phyloP scores from a whole-genome alignment of 306 rosid species.

The Chamaecrista fasciculata region DNA sequence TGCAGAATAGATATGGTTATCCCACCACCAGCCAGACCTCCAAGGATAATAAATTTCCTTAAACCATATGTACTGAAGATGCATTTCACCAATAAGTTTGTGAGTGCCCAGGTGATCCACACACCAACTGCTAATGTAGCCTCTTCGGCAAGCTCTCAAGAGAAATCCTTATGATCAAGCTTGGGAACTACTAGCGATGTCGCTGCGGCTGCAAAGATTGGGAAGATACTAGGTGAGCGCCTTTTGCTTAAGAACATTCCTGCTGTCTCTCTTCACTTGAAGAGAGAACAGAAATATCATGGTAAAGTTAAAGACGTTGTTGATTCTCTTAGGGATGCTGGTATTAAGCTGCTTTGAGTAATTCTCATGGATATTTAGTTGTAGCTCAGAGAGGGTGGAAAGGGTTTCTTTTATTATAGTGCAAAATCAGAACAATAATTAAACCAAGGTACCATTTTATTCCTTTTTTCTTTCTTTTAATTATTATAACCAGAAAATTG shows the following conservation, averaged over 20 bases:
- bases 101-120: slow-evolving; percentile 78
- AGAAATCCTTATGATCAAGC: slow-evolving; percentile 59
- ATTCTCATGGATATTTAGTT: slow-evolving; percentile 18
- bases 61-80: slow-evolving; percentile 88
- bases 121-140: slow-evolving; percentile 84
- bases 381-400: slow-evolving; percentile 4
- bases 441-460: not conserved
- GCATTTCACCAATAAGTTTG: slow-evolving; percentile 84
- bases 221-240: slow-evolving; percentile 68
- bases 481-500: not conserved
- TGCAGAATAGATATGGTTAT: slow-evolving; percentile 61
- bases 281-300: slow-evolving; percentile 90
- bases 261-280: slow-evolving; percentile 72
- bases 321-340: slow-evolving; percentile 72
- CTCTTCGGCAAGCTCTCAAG: slow-evolving; percentile 77
- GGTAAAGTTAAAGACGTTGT: slow-evolving; percentile 86
- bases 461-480: not conserved
- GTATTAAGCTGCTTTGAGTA: slow-evolving; percentile 65
- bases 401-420: slow-evolving; percentile 7
- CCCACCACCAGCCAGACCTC: slow-evolving; percentile 70
- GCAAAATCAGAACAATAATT: slow-evolving; percentile 16
- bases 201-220: slow-evolving; percentile 91
- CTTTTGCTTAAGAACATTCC: slow-evolving; percentile 45
- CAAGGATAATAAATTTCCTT: slow-evolving; percentile 53
- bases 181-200: slow-evolving; percentile 68